Percentiles rank a stretch among this genome's conserved stretches.
phyloP scores from a whole-genome alignment of 2,329 filamentous ascomycete species.

The Penicillium freii region DNA sequence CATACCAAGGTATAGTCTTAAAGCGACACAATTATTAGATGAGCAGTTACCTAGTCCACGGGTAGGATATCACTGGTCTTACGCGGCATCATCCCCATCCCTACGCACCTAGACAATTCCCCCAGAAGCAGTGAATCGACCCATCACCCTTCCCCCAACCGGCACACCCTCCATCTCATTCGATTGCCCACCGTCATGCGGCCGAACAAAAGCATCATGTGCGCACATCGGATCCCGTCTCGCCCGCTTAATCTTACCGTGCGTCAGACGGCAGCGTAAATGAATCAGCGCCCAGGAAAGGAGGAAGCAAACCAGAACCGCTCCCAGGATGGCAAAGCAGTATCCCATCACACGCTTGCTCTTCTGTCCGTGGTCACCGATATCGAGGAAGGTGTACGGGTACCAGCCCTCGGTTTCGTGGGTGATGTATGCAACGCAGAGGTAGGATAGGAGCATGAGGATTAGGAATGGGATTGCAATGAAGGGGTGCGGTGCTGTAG shows the following conservation, averaged over 20 bases:
- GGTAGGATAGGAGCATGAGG: constrained; percentile 68
- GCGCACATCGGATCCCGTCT: constrained; percentile 15
- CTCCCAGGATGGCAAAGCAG: constrained; percentile 57
- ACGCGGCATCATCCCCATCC: background rate
- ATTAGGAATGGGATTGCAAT: constrained; percentile 67
- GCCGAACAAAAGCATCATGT: background rate
- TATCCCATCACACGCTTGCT: constrained; percentile 61
- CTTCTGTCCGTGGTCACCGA: constrained; percentile 47
- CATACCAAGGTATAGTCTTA: background rate
- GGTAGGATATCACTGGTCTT: background rate
- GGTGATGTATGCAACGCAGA: constrained; percentile 72
- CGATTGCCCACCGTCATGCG: background rate
- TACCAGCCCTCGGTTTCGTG: constrained; percentile 69
- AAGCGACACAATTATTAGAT: background rate
- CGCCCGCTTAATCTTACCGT: constrained; percentile 27
- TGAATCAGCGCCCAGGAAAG: constrained; percentile 55
- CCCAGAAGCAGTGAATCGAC: background rate
- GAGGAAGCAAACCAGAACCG: constrained; percentile 54
- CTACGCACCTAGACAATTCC: background rate
- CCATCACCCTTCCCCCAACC: background rate
- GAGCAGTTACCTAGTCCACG: background rate
- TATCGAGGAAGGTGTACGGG: constrained; percentile 75
- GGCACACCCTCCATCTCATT: constrained; percentile 10
- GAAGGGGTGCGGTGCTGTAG: constrained; percentile 62
- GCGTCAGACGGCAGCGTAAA: constrained; percentile 50